Conservation (phyloP, 805 yeast species). For the Candida tibetensis region DNA sequence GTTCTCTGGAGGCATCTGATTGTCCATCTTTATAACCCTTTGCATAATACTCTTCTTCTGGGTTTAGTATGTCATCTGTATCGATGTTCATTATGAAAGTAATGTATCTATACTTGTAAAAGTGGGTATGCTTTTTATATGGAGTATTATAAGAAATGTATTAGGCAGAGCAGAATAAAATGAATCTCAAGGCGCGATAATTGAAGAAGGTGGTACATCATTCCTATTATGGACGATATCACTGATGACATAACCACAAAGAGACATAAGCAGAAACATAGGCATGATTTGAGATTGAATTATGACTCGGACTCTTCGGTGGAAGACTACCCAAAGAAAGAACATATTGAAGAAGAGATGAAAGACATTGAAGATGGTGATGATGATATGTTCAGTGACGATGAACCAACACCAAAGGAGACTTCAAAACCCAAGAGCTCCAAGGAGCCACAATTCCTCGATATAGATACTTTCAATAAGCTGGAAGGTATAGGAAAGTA, state of each 20-base stretch:
- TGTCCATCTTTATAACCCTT: slow-evolving; percentile 75
- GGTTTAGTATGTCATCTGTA: slow-evolving; percentile 44
- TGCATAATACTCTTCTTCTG: slow-evolving; percentile 60
- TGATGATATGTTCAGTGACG: slow-evolving; percentile 43
- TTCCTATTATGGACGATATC: not conserved
- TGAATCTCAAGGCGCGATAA: too few relatives aligned
- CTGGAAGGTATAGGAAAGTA: slow-evolving; percentile 18
- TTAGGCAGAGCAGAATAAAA: too few relatives aligned
- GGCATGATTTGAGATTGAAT: slow-evolving; percentile 15
- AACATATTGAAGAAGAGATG: not conserved
- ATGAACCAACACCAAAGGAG: slow-evolving; percentile 9
- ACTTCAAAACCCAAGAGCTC: slow-evolving; percentile 9
- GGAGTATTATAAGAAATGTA: not conserved
- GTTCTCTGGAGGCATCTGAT: slow-evolving; percentile 55
- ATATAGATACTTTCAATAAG: slow-evolving; percentile 36
- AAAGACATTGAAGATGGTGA: slow-evolving; percentile 16
- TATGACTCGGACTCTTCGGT: slow-evolving; percentile 26
- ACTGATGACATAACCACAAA: slow-evolving; percentile 1
- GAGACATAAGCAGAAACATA: slow-evolving; percentile 14
- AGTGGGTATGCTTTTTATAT: not conserved
- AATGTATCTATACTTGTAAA: not conserved
- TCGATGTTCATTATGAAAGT: not conserved
- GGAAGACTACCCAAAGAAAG: slow-evolving; percentile 8
- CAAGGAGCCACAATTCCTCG: slow-evolving; percentile 22
- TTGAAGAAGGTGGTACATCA: not conserved